These are phyloP conservation scores for Bipolaris zeicola DNA, from an alignment of 2,329 filamentous ascomycete species.

Conservation along the genomic window DNA sequence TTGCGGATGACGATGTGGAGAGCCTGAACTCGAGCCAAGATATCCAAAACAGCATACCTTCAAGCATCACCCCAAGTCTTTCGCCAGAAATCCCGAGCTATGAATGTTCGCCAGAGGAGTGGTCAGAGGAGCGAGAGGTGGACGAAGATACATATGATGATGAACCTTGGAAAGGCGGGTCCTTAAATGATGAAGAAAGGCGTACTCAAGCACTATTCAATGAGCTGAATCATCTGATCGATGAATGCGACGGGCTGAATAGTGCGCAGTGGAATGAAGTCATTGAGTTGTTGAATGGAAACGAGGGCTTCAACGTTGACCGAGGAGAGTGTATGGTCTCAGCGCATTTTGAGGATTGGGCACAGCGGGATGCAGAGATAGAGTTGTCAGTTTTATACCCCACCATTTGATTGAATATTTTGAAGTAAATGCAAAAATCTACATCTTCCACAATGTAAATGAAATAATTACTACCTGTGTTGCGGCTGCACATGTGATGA, in stretches of 20 bases:
- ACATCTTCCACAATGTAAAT: neutral
- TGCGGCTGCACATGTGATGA: neutral
- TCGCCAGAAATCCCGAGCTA: neutral
- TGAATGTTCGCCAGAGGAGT: neutral
- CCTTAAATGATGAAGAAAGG: neutral
- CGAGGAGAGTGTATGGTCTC: too few relatives aligned
- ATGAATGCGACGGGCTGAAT: neutral
- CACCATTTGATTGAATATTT: too few relatives aligned
- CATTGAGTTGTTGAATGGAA: neutral
- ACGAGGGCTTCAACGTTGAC: neutral
- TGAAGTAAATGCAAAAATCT: too few relatives aligned
- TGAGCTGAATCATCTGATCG: conserved; percentile 1
- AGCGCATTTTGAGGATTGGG: too few relatives aligned
- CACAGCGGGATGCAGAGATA: neutral
- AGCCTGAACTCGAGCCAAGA: neutral
- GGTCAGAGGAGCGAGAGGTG: neutral
- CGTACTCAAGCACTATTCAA: neutral
- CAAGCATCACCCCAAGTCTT: neutral
- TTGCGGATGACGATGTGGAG: neutral
- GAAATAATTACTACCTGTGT: neutral
- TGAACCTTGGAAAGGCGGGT: neutral
- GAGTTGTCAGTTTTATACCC: neutral
- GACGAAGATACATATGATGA: neutral
- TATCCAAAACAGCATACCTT: neutral
- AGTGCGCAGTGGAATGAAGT: neutral